phyloP scores from a whole-genome alignment of 1,284 basidiomycete genomes.

The Rhodotorula mucilaginosa region DNA sequence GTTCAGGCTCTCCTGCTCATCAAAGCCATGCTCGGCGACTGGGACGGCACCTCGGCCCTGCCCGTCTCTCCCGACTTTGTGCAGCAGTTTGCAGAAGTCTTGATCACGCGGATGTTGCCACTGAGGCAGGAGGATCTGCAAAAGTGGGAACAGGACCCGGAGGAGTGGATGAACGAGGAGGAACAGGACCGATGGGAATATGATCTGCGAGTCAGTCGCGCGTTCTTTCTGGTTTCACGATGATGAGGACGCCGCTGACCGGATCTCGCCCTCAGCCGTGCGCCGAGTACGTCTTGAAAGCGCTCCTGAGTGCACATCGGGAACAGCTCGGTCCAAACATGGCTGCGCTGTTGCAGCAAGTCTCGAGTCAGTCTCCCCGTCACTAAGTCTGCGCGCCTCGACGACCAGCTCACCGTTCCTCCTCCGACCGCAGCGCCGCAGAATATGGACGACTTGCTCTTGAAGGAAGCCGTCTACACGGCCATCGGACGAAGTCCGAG shows the following conservation, averaged over 20 bases:
- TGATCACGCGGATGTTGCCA: constrained; percentile 37
- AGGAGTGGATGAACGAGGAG: constrained; percentile 45
- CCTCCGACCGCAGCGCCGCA: constrained; percentile 19
- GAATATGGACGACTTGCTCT: constrained; percentile 28
- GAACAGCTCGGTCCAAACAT: constrained; percentile 26
- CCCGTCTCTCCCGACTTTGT: constrained; percentile 28
- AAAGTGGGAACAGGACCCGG: constrained; percentile 43
- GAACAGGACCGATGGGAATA: constrained; percentile 43
- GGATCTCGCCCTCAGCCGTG: constrained; percentile 20
- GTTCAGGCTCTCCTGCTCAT: constrained; percentile 41
- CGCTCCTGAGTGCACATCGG: constrained; percentile 36
- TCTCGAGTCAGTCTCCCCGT: constrained; percentile 12
- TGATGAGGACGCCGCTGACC: not conserved
- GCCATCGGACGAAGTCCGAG: constrained; percentile 38
- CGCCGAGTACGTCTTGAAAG: constrained; percentile 38
- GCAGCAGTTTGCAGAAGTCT: constrained; percentile 7
- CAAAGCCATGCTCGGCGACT: constrained; percentile 38
- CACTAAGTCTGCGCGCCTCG: not conserved
- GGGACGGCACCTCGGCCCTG: constrained; percentile 31
- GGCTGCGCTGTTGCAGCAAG: constrained; percentile 14
- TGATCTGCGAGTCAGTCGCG: constrained; percentile 38
- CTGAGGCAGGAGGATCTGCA: constrained; percentile 38
- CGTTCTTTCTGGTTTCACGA: not conserved
- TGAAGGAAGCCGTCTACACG: constrained; percentile 44
- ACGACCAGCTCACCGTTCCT: not conserved